These are phyloP conservation scores for Paracoccidioides lutzii DNA, from an alignment of 2,329 filamentous ascomycete genomes.

Conservation along the genomic window DNA sequence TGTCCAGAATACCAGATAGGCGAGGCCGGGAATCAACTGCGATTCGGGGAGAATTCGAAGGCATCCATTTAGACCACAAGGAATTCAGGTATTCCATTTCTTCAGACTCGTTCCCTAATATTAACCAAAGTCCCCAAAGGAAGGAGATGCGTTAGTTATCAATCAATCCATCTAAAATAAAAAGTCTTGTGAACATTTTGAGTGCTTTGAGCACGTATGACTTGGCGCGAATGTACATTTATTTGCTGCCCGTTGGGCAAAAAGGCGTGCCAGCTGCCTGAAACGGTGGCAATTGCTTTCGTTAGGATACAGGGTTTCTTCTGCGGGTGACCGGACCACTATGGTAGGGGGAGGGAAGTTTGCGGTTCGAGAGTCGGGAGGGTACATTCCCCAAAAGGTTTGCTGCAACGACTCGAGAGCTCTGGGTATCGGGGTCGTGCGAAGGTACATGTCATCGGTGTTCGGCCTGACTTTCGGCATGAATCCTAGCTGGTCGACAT, in stretches of 20 bases:
- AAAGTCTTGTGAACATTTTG: neutral
- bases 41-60: conserved; percentile 51
- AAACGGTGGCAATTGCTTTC: conserved; percentile 62
- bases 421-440: conserved; percentile 60
- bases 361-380: conserved; percentile 37
- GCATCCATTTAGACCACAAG: conserved; percentile 76
- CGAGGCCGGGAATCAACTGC: conserved; percentile 75
- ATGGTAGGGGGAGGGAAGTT: conserved; percentile 52
- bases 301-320: conserved; percentile 73
- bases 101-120: conserved; percentile 50
- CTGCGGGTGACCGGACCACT: conserved; percentile 48
- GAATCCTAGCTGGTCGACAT: conserved; percentile 61
- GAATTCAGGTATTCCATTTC: conserved; percentile 77
- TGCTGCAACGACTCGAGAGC: conserved; percentile 69
- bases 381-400: conserved; percentile 63
- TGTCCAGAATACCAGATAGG: conserved; percentile 86
- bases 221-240: conserved; percentile 38
- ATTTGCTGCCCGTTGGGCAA: conserved; percentile 57
- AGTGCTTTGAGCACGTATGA: neutral
- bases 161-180: neutral
- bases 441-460: conserved; percentile 55
- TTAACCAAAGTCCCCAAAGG: neutral
- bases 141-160: neutral
- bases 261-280: conserved; percentile 54
- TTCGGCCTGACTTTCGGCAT: conserved; percentile 47